A percentile compares a stretch with the other conserved stretches of the same genome.
Conservation (phyloP, 2,329 filamentous ascomycete genomes). For the Colletotrichum tamarilloi region DNA sequence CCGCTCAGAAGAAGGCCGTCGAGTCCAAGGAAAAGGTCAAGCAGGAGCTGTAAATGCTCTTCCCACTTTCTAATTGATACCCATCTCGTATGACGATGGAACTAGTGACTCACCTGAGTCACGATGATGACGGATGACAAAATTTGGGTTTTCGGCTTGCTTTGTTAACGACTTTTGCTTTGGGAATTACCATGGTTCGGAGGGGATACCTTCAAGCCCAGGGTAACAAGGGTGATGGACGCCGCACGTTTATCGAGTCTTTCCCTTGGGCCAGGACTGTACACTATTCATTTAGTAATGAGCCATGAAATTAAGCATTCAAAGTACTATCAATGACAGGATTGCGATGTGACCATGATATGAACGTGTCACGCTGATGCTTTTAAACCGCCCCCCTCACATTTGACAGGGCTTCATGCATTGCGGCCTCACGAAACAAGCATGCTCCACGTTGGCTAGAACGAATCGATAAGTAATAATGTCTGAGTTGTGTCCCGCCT, state of each 20-base stretch:
- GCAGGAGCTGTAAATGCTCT: constrained; percentile 59
- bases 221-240: background rate
- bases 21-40: constrained; percentile 52
- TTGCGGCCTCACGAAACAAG: too few relatives aligned
- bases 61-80: background rate
- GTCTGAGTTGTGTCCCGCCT: too few relatives aligned
- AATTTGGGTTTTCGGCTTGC: constrained; percentile 30
- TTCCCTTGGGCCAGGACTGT: constrained; percentile 17
- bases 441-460: too few relatives aligned
- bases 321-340: background rate
- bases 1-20: constrained; percentile 57
- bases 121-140: constrained; percentile 35
- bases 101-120: constrained; percentile 2
- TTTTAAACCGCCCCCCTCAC: background rate
- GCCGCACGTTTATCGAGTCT: background rate
- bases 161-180: constrained; percentile 17
- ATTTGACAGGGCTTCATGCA: too few relatives aligned
- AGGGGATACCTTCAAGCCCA: background rate
- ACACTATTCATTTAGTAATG: constrained; percentile 29
- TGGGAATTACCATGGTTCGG: constrained; percentile 23
- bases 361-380: background rate
- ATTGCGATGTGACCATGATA: rapidly evolving
- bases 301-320: constrained; percentile 15
- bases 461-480: too few relatives aligned
- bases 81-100: background rate